Conservation (phyloP, 2,329 filamentous ascomycete species). For the Calonectria henricotiae region DNA sequence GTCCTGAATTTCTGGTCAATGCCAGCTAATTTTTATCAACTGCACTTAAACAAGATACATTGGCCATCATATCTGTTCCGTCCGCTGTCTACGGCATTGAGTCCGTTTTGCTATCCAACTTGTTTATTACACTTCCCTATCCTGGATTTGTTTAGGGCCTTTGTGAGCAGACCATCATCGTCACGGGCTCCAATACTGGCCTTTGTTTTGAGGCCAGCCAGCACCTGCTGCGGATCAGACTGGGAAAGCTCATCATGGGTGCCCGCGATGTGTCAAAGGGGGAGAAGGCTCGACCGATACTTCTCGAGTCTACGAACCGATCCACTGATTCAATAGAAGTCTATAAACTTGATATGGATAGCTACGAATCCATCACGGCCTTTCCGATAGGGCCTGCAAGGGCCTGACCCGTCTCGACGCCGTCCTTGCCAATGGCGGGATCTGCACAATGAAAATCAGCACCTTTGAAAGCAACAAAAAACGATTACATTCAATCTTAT, state of each 20-base stretch:
- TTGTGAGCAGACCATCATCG: constrained; percentile 54
- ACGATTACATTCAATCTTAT: constrained; percentile 60
- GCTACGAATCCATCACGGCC: constrained; percentile 62
- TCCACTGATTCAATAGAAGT: constrained; percentile 58
- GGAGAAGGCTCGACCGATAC: constrained; percentile 59
- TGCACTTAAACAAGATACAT: neutral
- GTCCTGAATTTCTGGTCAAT: too few species aligned
- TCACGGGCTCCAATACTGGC: constrained; percentile 62
- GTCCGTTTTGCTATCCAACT: constrained; percentile 40
- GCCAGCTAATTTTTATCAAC: neutral
- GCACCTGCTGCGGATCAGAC: constrained; percentile 55
- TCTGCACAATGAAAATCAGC: constrained; percentile 59
- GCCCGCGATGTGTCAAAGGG: constrained; percentile 60
- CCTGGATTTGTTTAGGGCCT: constrained; percentile 44
- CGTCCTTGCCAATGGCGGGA: constrained; percentile 62
- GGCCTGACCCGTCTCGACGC: constrained; percentile 62
- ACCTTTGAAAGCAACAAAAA: constrained; percentile 63
- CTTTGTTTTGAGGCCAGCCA: constrained; percentile 60
- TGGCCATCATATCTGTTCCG: constrained; percentile 32
- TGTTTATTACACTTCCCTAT: constrained; percentile 48
- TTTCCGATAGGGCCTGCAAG: constrained; percentile 54
- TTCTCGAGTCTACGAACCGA: constrained; percentile 45
- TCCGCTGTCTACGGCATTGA: constrained; percentile 41
- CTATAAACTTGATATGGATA: constrained; percentile 66
- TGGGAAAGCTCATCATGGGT: constrained; percentile 58